Conservation (phyloP, 2,329 filamentous ascomycete genomes). For the Nothophoma quercina region DNA sequence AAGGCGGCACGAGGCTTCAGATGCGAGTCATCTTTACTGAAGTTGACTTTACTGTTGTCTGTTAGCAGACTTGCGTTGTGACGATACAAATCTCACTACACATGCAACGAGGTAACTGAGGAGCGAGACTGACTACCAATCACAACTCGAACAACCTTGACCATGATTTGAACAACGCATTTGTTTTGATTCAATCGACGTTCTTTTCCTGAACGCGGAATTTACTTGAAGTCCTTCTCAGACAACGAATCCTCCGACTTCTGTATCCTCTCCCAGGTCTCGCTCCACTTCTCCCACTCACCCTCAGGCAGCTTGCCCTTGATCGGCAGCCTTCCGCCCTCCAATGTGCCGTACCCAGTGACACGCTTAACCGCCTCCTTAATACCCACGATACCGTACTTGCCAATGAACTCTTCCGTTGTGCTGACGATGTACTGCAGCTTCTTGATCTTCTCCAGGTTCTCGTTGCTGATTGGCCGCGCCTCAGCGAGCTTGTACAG, state of each 20-base stretch:
- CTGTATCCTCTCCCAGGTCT: conserved; percentile 41
- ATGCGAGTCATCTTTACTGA: no score
- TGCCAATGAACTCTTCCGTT: conserved; percentile 68
- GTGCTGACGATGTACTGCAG: conserved; percentile 69
- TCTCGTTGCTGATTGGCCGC: conserved; percentile 43
- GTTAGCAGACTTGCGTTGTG: neutral
- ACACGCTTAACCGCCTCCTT: conserved; percentile 69
- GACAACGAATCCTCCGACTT: conserved; percentile 41
- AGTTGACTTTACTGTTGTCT: neutral
- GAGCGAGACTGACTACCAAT: no score
- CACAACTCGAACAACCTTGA: neutral
- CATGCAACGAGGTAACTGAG: neutral
- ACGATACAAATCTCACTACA: neutral
- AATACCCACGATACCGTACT: conserved; percentile 68
- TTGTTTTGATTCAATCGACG: neutral
- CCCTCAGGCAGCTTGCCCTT: conserved; percentile 65
- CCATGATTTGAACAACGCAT: neutral
- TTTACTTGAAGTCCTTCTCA: conserved; percentile 34
- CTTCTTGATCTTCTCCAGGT: conserved; percentile 59
- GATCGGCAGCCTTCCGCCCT: conserved; percentile 67
- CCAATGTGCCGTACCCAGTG: conserved; percentile 65
- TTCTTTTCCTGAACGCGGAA: neutral
- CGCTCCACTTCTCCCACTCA: conserved; percentile 61
- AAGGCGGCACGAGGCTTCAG: neutral
- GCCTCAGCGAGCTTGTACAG: conserved; percentile 62